Conservation (phyloP, 371 early-diverging fungal genomes). For the Caulochytrium protostelioides region DNA sequence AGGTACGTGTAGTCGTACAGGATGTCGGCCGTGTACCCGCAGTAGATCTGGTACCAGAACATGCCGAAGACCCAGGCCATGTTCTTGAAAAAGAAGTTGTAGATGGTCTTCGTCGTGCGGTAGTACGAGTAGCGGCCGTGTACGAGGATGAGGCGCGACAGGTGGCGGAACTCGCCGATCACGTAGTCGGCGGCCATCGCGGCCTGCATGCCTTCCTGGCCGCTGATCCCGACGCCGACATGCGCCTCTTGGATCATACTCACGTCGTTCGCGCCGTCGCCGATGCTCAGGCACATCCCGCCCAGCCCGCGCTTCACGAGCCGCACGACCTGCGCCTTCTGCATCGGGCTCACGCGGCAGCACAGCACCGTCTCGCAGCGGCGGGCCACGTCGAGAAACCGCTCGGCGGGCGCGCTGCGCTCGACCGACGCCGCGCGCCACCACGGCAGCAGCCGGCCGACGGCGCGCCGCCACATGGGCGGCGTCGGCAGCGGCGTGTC, state of each 20-base stretch:
- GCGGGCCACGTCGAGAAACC: neutral
- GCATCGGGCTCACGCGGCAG: slow-evolving; percentile 19
- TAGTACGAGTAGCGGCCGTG: slow-evolving; percentile 19
- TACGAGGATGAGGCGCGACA: slow-evolving; percentile 26
- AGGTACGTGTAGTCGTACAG: slow-evolving; percentile 60
- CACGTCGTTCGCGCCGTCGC: slow-evolving; percentile 86
- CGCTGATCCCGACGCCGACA: slow-evolving; percentile 40
- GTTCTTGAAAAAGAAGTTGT: slow-evolving; percentile 4
- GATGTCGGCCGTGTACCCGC: slow-evolving; percentile 47
- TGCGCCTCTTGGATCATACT: slow-evolving; percentile 70
- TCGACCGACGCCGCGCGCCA: too few species aligned
- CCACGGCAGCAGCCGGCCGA: too few species aligned
- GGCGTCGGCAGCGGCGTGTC: too few species aligned
- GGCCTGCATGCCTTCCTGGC: slow-evolving; percentile 30
- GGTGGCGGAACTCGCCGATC: slow-evolving; percentile 13
- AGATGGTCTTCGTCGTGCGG: neutral
- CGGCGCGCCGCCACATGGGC: too few species aligned
- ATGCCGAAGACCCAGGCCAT: too few species aligned
- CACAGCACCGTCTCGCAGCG: slow-evolving; percentile 6
- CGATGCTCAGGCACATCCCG: slow-evolving; percentile 49
- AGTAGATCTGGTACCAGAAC: slow-evolving; percentile 65
- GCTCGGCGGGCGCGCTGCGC: slow-evolving; percentile 15
- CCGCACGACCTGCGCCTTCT: slow-evolving; percentile 19
- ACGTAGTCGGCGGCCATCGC: slow-evolving; percentile 24
- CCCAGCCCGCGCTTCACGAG: slow-evolving; percentile 18